A percentile compares a stretch with the other conserved stretches of the same genome.
Conservation (phyloP, 495 filamentous ascomycete genomes). For the Collariella sp. region DNA sequence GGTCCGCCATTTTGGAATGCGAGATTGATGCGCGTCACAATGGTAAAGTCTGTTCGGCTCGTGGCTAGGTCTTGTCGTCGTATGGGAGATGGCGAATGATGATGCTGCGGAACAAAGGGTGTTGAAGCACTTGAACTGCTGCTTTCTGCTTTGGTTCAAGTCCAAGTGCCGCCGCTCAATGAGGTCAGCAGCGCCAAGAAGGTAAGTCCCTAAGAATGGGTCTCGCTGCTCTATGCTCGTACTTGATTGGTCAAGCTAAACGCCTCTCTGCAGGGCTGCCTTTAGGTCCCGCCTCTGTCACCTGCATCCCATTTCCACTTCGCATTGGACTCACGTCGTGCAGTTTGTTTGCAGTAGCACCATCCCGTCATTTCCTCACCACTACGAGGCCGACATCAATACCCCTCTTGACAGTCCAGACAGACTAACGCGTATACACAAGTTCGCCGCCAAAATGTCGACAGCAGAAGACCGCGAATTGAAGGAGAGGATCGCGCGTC, state of each 20-base stretch:
- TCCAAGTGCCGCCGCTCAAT: neutral
- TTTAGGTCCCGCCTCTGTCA: no score
- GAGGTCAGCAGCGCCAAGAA: neutral
- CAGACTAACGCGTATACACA: neutral
- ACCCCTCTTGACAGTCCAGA: neutral
- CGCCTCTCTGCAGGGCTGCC: no score
- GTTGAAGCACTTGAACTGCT: neutral
- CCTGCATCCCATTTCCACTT: no score
- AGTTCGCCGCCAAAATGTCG: constrained; percentile 45
- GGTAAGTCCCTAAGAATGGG: neutral
- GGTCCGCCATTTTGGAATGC: constrained; percentile 30
- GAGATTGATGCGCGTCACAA: neutral
- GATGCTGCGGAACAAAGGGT: neutral
- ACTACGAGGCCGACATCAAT: no score
- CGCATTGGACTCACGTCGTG: no score
- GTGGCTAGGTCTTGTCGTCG: neutral
- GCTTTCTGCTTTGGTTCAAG: neutral
- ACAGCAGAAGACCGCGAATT: constrained; percentile 61
- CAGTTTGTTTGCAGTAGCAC: no score
- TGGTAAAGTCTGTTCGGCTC: neutral
- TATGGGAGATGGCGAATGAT: neutral
- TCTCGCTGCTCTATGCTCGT: no score
- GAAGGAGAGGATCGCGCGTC: constrained; percentile 62
- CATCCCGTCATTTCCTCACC: no score
- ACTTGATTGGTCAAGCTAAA: no score